Percentiles rank a stretch among this genome's conserved stretches.
These are phyloP conservation scores for Aspergillus tubingensis DNA, from an alignment of 2,329 filamentous ascomycete species.

Conservation along the genomic window DNA sequence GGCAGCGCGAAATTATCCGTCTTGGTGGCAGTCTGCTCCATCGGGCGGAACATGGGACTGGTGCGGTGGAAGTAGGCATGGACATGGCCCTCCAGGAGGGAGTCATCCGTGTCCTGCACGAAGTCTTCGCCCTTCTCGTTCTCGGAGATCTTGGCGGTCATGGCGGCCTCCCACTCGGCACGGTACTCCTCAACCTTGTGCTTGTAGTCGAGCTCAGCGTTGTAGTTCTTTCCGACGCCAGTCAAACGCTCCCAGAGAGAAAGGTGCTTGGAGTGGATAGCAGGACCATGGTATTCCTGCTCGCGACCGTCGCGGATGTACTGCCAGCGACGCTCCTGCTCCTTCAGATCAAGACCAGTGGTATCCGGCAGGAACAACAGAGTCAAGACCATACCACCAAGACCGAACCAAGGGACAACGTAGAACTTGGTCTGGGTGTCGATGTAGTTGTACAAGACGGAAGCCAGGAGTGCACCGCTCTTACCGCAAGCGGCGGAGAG, in stretches of 20 bases:
- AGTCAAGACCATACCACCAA: conserved; percentile 81
- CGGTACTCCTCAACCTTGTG: conserved; percentile 83
- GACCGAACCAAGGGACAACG: conserved; percentile 93
- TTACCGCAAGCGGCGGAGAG: conserved; percentile 93
- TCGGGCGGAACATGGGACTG: conserved; percentile 45
- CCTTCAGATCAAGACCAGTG: conserved; percentile 92
- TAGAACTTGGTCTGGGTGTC: conserved; percentile 80
- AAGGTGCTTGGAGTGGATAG: conserved; percentile 85
- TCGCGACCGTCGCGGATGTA: conserved; percentile 79
- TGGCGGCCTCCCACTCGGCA: conserved; percentile 55
- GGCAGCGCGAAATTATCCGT: conserved; percentile 37
- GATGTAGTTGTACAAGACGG: conserved; percentile 95
- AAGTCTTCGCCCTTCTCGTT: conserved; percentile 42
- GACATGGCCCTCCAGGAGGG: conserved; percentile 52
- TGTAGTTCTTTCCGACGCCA: conserved; percentile 78
- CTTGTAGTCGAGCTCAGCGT: conserved; percentile 79
- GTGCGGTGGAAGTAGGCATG: conserved; percentile 58
- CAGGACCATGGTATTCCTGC: conserved; percentile 87
- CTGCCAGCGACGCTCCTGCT: conserved; percentile 91
- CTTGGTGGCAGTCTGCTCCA: conserved; percentile 35
- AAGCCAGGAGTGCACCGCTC: conserved; percentile 79
- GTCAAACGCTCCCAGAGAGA: conserved; percentile 82
- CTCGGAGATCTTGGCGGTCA: conserved; percentile 53
- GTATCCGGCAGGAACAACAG: conserved; percentile 91
- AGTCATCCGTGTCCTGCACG: conserved; percentile 46